phyloP scores from a whole-genome alignment of 495 filamentous ascomycete species.

The Daldinia caldariorum region DNA sequence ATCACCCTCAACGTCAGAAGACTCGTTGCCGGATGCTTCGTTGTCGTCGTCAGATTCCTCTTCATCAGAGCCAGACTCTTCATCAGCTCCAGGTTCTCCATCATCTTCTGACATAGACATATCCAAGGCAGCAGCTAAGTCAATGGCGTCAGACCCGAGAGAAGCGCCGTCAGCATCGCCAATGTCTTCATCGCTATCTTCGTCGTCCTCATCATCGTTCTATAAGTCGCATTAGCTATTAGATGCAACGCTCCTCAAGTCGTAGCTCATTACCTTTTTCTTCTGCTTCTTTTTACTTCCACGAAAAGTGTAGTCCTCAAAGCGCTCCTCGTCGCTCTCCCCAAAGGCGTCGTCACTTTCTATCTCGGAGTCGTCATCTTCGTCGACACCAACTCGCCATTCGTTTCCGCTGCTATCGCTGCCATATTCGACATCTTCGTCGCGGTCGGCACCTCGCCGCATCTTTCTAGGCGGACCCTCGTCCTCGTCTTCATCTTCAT shows the following conservation, averaged over 20 bases:
- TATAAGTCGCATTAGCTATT: slow-evolving; percentile 45
- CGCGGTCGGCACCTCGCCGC: slow-evolving; percentile 56
- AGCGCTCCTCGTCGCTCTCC: slow-evolving; percentile 83
- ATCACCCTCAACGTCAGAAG: slow-evolving; percentile 54
- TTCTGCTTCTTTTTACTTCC: slow-evolving; percentile 65
- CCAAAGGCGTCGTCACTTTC: slow-evolving; percentile 96
- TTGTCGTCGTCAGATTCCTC: slow-evolving; percentile 59
- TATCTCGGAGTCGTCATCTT: slow-evolving; percentile 82
- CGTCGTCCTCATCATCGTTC: slow-evolving; percentile 29
- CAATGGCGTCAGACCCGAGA: slow-evolving; percentile 85
- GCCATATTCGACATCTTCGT: slow-evolving; percentile 64
- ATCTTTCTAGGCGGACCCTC: slow-evolving; percentile 56
- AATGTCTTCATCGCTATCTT: slow-evolving; percentile 65
- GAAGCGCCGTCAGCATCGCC: slow-evolving; percentile 64
- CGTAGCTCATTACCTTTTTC: slow-evolving; percentile 56
- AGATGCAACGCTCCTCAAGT: slow-evolving; percentile 39
- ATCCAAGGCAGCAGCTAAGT: slow-evolving; percentile 84
- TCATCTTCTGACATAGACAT: slow-evolving; percentile 64
- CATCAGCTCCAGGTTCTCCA: slow-evolving; percentile 51
- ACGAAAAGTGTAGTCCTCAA: slow-evolving; percentile 78
- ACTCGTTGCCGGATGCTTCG: slow-evolving; percentile 57
- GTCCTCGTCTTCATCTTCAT: slow-evolving; percentile 64
- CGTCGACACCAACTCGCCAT: slow-evolving; percentile 83
- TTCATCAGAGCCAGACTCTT: slow-evolving; percentile 59
- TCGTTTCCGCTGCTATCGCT: slow-evolving; percentile 89